A percentile compares a stretch with the other conserved stretches of the same genome.
phyloP scores from a whole-genome alignment of 2,329 filamentous ascomycete genomes.

The Aspergillus vadensis region DNA sequence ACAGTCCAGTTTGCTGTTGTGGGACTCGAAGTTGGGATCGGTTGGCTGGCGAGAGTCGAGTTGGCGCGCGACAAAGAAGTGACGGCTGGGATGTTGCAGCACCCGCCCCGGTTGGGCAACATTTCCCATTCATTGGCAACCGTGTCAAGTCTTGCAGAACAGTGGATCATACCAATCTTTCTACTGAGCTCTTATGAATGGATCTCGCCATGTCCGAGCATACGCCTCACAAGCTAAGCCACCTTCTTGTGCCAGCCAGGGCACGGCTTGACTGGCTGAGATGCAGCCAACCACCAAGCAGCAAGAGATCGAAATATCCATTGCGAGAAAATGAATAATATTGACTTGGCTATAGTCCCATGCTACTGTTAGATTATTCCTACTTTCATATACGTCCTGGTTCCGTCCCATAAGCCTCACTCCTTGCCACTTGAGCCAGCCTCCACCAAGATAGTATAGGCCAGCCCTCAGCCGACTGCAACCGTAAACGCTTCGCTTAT shows the following conservation, averaged over 20 bases:
- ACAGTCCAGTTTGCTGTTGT: neutral
- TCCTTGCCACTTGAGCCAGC: no score
- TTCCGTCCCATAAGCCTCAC: no score
- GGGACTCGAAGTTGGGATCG: neutral
- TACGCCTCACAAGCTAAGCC: neutral
- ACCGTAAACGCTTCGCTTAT: conserved; percentile 55
- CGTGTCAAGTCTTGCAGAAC: neutral
- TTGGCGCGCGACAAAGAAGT: conserved; percentile 23
- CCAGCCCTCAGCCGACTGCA: conserved; percentile 1
- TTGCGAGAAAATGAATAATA: neutral
- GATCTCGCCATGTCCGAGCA: neutral
- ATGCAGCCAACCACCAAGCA: no score
- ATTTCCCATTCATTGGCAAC: conserved; percentile 8
- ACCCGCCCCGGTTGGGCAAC: neutral
- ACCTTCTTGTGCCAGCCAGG: neutral
- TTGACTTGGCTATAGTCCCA: neutral
- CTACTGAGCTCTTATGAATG: neutral
- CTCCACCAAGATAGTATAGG: no score
- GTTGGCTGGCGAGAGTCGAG: conserved; percentile 15
- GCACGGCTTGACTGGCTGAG: neutral
- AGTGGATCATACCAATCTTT: neutral
- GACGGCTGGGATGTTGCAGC: neutral
- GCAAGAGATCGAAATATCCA: no score
- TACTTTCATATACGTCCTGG: no score
- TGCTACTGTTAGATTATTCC: neutral